Evolutionary conservation across 176 grass and related monocot genomes (phyloP).

Genomic region (Bonia amplexicaulis): DNA sequence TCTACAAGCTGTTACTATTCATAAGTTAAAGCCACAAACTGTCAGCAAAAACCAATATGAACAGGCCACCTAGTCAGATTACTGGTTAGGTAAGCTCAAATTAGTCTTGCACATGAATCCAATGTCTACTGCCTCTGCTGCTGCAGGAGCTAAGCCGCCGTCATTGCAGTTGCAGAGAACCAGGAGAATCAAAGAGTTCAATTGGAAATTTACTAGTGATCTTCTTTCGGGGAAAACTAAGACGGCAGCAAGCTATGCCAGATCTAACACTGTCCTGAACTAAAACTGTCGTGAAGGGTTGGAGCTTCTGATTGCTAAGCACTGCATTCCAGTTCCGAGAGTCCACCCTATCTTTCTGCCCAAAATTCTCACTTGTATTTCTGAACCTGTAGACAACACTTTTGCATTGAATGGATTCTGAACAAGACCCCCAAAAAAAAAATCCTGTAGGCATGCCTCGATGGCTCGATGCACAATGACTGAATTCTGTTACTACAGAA

Average conservation of each 20-base stretch:
- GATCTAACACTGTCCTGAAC: neutral
- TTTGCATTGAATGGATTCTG: neutral
- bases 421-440: neutral
- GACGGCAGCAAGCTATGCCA: neutral
- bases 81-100: neutral
- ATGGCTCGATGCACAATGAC: neutral
- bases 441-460: neutral
- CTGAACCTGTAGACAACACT: neutral
- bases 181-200: too few relatives aligned
- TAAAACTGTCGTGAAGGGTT: neutral
- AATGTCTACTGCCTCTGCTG: too few relatives aligned
- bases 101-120: neutral
- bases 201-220: neutral
- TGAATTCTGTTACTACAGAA: slow-evolving; percentile 7
- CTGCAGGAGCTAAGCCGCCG: too few relatives aligned
- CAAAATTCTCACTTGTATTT: neutral
- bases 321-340: neutral
- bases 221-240: neutral
- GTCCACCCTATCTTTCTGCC: neutral
- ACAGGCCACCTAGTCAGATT: neutral
- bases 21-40: too few relatives aligned
- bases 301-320: neutral
- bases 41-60: too few relatives aligned
- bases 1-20: too few relatives aligned
- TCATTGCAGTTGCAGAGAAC: too few relatives aligned